These are phyloP conservation scores for Zelonia costaricensis DNA, from an alignment of 208 protist species.

Conservation along the genomic window DNA sequence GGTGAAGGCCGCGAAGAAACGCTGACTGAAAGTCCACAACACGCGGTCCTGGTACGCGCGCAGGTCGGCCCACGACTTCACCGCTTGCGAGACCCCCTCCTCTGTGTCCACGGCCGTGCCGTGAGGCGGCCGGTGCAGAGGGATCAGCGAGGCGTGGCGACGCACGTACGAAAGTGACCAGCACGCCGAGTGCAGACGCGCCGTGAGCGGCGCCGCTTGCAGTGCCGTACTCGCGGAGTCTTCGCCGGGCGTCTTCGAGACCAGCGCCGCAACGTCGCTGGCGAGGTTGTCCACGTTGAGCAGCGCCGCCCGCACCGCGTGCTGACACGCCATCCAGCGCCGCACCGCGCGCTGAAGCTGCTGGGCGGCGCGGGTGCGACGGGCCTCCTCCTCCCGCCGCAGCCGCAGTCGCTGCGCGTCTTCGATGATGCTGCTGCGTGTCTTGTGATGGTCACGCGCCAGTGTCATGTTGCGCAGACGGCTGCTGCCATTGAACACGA, in stretches of 20 bases:
- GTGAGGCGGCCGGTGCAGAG: constrained; percentile 15
- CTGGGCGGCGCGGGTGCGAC: constrained; percentile 32
- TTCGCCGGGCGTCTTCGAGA: not conserved
- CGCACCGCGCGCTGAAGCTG: constrained; percentile 54
- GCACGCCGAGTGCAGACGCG: constrained; percentile 27
- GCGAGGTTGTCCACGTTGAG: constrained; percentile 11
- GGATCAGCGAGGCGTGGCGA: constrained; percentile 19
- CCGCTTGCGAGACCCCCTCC: no score
- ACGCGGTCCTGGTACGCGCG: constrained; percentile 13
- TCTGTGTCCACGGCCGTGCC: no score
- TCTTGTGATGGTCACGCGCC: constrained; percentile 60
- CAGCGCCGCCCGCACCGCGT: constrained; percentile 21
- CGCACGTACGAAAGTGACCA: constrained; percentile 39
- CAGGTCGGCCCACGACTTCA: constrained; percentile 4
- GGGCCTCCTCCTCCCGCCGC: constrained; percentile 44
- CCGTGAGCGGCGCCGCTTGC: not conserved
- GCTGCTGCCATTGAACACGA: constrained; percentile 72
- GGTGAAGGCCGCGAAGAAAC: constrained; percentile 15
- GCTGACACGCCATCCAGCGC: constrained; percentile 33
- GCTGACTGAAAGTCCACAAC: constrained; percentile 6
- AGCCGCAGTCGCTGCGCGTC: constrained; percentile 55
- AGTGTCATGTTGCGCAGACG: constrained; percentile 60
- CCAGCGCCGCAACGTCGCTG: constrained; percentile 3
- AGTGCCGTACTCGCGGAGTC: not conserved
- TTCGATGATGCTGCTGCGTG: constrained; percentile 44